These are phyloP conservation scores for Thalassiosira allenii DNA, from an alignment of 352 stramenopile genomes.

Conservation along the genomic window DNA sequence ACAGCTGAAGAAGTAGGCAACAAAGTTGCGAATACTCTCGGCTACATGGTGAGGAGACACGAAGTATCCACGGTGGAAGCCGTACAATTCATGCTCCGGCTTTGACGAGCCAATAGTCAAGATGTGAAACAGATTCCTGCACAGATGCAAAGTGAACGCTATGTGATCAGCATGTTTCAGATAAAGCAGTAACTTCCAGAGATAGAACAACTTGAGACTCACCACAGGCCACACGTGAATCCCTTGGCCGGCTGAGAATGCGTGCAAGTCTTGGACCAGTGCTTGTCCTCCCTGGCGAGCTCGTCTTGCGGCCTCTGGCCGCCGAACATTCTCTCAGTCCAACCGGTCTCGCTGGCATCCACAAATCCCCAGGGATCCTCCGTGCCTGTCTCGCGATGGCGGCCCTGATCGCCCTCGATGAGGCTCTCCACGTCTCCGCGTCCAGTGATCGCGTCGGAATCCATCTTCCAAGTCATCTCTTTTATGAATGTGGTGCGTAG, in stretches of 20 bases:
- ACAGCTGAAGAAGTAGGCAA: conserved; percentile 51
- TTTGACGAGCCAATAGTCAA: conserved; percentile 49
- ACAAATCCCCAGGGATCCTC: conserved; percentile 53
- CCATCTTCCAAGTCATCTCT: conserved; percentile 42
- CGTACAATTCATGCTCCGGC: conserved; percentile 44
- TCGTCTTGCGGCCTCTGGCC: neutral
- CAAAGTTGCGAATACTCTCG: conserved; percentile 43
- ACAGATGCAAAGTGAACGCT: too few species aligned
- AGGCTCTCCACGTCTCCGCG: conserved; percentile 22
- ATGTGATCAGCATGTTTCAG: too few species aligned
- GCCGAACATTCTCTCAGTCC: conserved; percentile 17
- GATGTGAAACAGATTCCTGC: conserved; percentile 58
- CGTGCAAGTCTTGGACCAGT: conserved; percentile 47
- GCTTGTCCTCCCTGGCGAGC: conserved; percentile 44
- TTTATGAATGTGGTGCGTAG: conserved; percentile 40
- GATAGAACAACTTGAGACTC: too few species aligned
- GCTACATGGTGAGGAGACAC: conserved; percentile 36
- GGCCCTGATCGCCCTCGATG: conserved; percentile 36
- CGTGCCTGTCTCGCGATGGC: conserved; percentile 8
- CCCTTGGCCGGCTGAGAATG: conserved; percentile 43
- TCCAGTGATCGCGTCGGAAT: conserved; percentile 17
- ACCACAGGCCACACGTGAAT: conserved; percentile 55
- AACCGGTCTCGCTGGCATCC: conserved; percentile 13
- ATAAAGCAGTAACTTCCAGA: too few species aligned
- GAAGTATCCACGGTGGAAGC: conserved; percentile 48